Evolutionary conservation across 176 grass and related monocot species (phyloP).

Genomic region (Saccharum spontaneum): DNA sequence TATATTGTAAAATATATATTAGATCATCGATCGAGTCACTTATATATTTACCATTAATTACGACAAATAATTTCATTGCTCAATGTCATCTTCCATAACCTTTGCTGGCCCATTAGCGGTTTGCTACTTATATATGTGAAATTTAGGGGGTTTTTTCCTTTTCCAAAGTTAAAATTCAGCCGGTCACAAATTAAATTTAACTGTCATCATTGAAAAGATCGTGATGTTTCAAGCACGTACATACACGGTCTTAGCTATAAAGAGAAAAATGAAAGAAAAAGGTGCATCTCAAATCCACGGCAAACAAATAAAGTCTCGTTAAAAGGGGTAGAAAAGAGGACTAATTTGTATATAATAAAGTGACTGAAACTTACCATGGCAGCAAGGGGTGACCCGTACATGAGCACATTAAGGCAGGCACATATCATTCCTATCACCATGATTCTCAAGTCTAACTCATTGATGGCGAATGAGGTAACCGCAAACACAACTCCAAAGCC

Average conservation of each 20-base stretch:
- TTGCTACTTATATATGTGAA: neutral
- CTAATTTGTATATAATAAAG: neutral
- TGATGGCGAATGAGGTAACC: slow-evolving; percentile 37
- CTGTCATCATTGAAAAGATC: neutral
- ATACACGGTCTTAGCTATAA: neutral
- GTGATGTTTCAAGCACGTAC: neutral
- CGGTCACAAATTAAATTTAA: neutral
- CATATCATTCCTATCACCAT: slow-evolving; percentile 49
- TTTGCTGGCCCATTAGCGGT: too few species aligned
- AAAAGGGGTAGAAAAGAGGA: neutral
- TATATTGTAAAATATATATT: neutral
- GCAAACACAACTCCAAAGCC: slow-evolving; percentile 50
- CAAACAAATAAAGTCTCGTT: neutral
- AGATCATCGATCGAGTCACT: too few species aligned
- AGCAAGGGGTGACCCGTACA: slow-evolving; percentile 70
- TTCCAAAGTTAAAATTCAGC: too few species aligned
- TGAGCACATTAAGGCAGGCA: slow-evolving; percentile 47
- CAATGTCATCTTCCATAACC: neutral
- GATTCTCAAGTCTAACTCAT: slow-evolving; percentile 35
- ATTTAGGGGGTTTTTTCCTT: too few species aligned
- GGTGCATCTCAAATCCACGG: neutral
- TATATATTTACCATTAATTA: neutral
- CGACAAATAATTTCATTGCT: neutral
- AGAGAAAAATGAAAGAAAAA: neutral
- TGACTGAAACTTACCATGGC: slow-evolving; percentile 45